phyloP scores from a whole-genome alignment of 179 eudicot genomes.

The Spergularia azorica region DNA sequence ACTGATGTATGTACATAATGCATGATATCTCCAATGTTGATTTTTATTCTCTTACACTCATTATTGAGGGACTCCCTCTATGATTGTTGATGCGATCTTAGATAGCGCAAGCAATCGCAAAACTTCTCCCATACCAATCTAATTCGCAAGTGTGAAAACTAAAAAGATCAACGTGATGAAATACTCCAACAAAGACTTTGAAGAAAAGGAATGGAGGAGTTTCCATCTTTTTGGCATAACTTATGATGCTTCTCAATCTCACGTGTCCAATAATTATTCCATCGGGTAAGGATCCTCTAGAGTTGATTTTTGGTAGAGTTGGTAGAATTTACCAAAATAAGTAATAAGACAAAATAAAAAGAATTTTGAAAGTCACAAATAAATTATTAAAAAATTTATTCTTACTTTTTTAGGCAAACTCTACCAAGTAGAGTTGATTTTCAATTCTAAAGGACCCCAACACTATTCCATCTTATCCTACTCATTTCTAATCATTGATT shows the following conservation, averaged over 20 bases:
- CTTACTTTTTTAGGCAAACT: too few species aligned
- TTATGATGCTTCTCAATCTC: not conserved
- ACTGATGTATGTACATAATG: too few species aligned
- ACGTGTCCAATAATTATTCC: slow-evolving; percentile 9
- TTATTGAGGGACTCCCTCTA: not conserved
- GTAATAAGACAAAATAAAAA: too few species aligned
- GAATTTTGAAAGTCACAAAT: too few species aligned
- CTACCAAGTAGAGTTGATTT: too few species aligned
- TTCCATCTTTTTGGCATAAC: not conserved
- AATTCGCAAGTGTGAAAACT: not conserved
- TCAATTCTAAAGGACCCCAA: too few species aligned
- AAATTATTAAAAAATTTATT: too few species aligned
- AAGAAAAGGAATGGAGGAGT: slow-evolving; percentile 18
- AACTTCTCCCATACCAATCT: not conserved
- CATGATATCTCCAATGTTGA: too few species aligned
- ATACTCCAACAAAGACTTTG: not conserved
- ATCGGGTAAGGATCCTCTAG: too few species aligned
- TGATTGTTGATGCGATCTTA: not conserved
- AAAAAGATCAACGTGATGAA: not conserved
- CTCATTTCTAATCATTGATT: slow-evolving; percentile 1
- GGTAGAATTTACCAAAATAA: too few species aligned
- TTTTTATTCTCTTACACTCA: too few species aligned
- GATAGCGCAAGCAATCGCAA: not conserved
- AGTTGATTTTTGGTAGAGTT: too few species aligned
- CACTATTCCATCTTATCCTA: not conserved